A percentile compares a stretch with the other conserved stretches of the same genome.
Evolutionary conservation across 1,139 yeast species (phyloP).

Genomic region (Martiniozyma asiatica): DNA sequence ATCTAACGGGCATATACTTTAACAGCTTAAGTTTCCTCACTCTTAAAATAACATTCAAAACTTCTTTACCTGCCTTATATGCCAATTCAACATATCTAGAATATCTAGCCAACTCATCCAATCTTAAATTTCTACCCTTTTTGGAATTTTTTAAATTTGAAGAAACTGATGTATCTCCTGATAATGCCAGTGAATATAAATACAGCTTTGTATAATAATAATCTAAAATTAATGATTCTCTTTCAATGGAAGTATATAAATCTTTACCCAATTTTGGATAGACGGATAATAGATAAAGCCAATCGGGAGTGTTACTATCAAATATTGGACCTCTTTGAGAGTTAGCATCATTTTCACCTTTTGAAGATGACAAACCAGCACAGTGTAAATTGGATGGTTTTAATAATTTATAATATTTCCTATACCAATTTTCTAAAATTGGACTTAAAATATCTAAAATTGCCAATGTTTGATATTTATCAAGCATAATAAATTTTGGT

Average conservation of each 20-base stretch:
- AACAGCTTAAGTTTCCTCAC: conserved; percentile 55
- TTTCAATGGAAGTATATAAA: conserved; percentile 35
- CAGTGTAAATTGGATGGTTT: conserved; percentile 29
- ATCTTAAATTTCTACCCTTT: conserved; percentile 28
- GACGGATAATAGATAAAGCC: conserved; percentile 11
- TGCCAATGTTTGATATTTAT: conserved; percentile 59
- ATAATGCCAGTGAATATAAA: conserved; percentile 68
- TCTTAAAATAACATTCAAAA: conserved; percentile 59
- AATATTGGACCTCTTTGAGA: conserved; percentile 9
- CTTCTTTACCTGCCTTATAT: conserved; percentile 72
- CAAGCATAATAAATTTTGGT: conserved; percentile 40
- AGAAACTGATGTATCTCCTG: conserved; percentile 28
- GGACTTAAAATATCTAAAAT: conserved; percentile 66
- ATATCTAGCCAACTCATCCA: conserved; percentile 62
- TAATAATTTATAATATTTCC: conserved; percentile 45
- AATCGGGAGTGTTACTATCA: conserved; percentile 8
- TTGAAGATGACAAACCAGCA: conserved; percentile 9
- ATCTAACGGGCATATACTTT: conserved; percentile 76
- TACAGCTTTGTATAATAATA: conserved; percentile 75
- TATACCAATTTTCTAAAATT: conserved; percentile 66
- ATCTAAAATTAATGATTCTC: conserved; percentile 69
- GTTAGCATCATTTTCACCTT: conserved; percentile 5
- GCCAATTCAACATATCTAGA: conserved; percentile 77
- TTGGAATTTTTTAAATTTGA: conserved; percentile 13
- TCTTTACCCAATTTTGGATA: conserved; percentile 29